Evolutionary conservation across 129 eudicot species (phyloP).

Genomic region (Chrysanthemum lavandulifolium): DNA sequence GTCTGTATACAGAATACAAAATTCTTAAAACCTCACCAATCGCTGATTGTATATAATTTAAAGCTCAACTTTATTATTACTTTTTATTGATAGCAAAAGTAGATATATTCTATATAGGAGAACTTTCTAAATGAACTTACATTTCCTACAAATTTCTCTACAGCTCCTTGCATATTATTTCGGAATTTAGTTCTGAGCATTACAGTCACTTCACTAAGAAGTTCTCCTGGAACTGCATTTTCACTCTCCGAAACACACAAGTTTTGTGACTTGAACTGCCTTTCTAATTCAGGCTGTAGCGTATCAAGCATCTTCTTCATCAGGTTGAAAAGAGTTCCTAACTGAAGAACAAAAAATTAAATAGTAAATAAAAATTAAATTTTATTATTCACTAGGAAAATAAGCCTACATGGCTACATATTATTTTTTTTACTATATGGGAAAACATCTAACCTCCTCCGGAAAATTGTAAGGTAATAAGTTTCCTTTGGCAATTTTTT

Average conservation of each 20-base stretch:
- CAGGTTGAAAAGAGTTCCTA: slow-evolving; percentile 64
- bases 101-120: neutral
- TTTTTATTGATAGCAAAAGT: neutral
- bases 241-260: slow-evolving; percentile 49
- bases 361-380: neutral
- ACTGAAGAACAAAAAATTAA: slow-evolving; percentile 33
- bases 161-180: slow-evolving; percentile 58
- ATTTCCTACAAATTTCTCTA: slow-evolving; percentile 73
- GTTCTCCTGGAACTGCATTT: slow-evolving; percentile 59
- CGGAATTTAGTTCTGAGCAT: slow-evolving; percentile 70
- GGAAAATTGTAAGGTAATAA: slow-evolving; percentile 48
- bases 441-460: slow-evolving; percentile 48
- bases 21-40: neutral
- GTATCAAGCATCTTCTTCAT: slow-evolving; percentile 82
- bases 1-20: slow-evolving; percentile 42
- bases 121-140: slow-evolving; percentile 36
- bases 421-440: neutral
- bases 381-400: slow-evolving; percentile 7
- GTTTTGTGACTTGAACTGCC: slow-evolving; percentile 52
- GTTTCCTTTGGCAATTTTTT: slow-evolving; percentile 64
- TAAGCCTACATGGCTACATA: neutral
- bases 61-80: neutral
- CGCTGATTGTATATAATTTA: neutral
- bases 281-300: slow-evolving; percentile 63
- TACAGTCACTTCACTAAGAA: slow-evolving; percentile 67